Evolutionary conservation across 2,329 filamentous ascomycete genomes (phyloP), one percentile per base, ranked within the genome.

Genomic region (Huntiella decipiens): DNA sequence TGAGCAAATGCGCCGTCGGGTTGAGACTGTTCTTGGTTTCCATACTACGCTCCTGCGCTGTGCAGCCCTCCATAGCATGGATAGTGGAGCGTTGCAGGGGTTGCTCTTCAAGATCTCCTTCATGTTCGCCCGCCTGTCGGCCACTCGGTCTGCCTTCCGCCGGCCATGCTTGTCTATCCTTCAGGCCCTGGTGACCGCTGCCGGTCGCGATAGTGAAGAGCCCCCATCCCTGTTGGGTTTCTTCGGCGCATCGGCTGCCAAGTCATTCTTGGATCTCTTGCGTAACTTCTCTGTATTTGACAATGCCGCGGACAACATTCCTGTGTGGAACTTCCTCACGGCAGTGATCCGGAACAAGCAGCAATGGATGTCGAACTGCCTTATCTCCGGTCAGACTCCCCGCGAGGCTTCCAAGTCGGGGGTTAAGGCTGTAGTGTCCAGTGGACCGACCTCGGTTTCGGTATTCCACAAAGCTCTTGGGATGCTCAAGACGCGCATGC

Each of bases 211-310:
- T 3, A 74, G 78, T 17, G 74, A 74, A 50, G 86, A 95, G 53
- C 85, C 87, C 1, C 83, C 85, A n/a, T 95, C 88, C 5, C 68
- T 98, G n/a, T 73, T 98, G 16, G 87, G 87, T 31, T 85, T 93
- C 56, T 67, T 98, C 5, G 86, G 86, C 1, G 72, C 84, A 7
- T 77, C 84, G 46, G 78, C 84, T 6, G 83, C 87, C 8, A 85
- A 83, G 54, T 79, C 82, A 35, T 93, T 98, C 57, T 66, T 98
- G 17, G 74, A 80, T 50, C 67, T 91, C 4, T 64, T 96, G 5
- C 78, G 82, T 4, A 73, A 76, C 50, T 68, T 95, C 19, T 84
- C 88, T 53, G 85, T 87, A 3, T 72, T 91, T 48, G 67, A 73
- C 44, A 68, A 85, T 53, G 62, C 71, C 2, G 60, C 67, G 4